Conservation (phyloP, 495 filamentous ascomycete species). For the Platismatia glauca region DNA sequence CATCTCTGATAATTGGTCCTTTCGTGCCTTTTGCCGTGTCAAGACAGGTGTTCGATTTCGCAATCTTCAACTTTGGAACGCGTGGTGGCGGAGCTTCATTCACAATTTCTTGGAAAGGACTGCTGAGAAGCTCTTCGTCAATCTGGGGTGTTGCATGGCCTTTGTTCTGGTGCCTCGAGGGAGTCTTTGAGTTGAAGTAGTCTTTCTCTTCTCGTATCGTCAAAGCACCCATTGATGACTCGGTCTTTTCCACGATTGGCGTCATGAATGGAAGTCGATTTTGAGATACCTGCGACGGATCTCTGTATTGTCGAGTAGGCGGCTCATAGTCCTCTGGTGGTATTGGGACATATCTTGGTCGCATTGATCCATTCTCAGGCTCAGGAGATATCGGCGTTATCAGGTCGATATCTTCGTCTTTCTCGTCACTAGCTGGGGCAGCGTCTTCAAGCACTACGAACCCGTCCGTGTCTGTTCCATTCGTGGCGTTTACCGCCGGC, state of each 20-base stretch:
- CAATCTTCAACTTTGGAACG: constrained; percentile 11
- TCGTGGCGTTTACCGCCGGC: neutral
- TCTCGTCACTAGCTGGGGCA: constrained; percentile 1
- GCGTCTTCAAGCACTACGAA: constrained; percentile 20
- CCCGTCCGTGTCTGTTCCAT: constrained; percentile 5
- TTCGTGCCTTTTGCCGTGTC: constrained; percentile 29
- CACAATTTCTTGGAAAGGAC: constrained; percentile 56
- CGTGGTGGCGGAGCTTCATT: constrained; percentile 29
- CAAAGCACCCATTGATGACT: constrained; percentile 64
- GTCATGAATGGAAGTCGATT: constrained; percentile 96
- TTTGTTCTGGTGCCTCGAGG: constrained; percentile 42
- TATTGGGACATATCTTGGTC: constrained; percentile 50
- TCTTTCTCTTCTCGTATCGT: constrained; percentile 47
- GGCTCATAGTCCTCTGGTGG: constrained; percentile 80
- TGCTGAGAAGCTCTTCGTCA: constrained; percentile 53
- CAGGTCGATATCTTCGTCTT: constrained; percentile 23
- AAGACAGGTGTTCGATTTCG: neutral
- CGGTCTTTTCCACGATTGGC: constrained; percentile 90
- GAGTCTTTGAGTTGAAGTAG: constrained; percentile 63
- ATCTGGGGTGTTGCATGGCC: constrained; percentile 36
- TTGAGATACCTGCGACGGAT: constrained; percentile 66
- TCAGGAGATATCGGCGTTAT: constrained; percentile 36
- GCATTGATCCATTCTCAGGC: constrained; percentile 29
- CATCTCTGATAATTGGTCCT: constrained; percentile 67
- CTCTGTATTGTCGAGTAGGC: constrained; percentile 64